Percentiles rank a stretch among this genome's conserved stretches.
These are phyloP conservation scores for Epichloe typhina DNA, from an alignment of 2,329 filamentous ascomycete species.

Conservation along the genomic window DNA sequence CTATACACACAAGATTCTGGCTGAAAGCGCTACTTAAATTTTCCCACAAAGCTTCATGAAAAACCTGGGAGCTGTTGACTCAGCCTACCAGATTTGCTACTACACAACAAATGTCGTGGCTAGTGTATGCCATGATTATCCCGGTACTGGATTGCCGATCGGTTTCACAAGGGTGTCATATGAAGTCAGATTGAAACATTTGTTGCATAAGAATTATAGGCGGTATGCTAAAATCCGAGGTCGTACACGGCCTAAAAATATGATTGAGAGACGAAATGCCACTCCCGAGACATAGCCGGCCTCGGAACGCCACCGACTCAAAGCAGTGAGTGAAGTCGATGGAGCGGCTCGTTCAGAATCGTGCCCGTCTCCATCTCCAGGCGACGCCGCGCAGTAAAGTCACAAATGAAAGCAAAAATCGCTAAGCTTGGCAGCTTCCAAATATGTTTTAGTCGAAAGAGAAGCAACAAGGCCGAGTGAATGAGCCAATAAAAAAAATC, in stretches of 20 bases:
- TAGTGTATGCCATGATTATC: not conserved
- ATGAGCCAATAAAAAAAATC: not conserved
- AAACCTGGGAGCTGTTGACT: not conserved
- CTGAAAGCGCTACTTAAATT: not conserved
- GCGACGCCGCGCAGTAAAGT: not conserved
- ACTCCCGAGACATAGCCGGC: not conserved
- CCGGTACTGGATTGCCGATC: not conserved
- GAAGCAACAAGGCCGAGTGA: not conserved
- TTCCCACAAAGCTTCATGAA: not conserved
- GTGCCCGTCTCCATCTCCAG: not conserved
- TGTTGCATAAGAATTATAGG: not conserved
- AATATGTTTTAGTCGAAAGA: not conserved
- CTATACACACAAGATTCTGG: not conserved
- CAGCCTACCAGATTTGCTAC: not conserved
- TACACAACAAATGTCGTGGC: not conserved
- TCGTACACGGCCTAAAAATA: not conserved
- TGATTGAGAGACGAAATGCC: not conserved
- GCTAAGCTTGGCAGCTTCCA: slow-evolving; percentile 2
- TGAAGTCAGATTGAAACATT: not conserved
- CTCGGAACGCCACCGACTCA: not conserved
- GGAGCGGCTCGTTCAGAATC: not conserved
- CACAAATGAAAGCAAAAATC: slow-evolving; percentile 3
- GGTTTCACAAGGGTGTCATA: too few relatives aligned
- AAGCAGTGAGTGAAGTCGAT: not conserved
- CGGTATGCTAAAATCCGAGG: not conserved